Conservation (phyloP, 495 filamentous ascomycete genomes). For the Penicillium antarcticum region DNA sequence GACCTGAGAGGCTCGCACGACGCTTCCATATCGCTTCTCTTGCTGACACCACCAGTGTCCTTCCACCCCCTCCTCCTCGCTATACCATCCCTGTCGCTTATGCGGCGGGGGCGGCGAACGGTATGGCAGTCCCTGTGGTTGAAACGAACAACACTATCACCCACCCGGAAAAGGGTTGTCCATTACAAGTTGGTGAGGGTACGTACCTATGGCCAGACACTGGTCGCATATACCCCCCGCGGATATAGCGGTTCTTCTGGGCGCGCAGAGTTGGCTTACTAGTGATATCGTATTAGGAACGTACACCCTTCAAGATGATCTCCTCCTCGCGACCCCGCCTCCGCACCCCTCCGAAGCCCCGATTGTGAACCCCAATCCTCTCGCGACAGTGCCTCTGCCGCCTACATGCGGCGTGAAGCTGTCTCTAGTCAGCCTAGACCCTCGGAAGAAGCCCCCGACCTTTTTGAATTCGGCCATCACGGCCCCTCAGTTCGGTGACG, state of each 20-base stretch:
- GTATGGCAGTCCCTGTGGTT: slow-evolving; percentile 65
- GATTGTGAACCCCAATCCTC: slow-evolving; percentile 78
- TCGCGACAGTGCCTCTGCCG: slow-evolving; percentile 76
- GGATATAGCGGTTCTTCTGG: neutral
- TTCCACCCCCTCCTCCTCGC: slow-evolving; percentile 81
- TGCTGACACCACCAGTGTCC: slow-evolving; percentile 52
- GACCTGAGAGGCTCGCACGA: neutral
- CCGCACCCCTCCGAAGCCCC: slow-evolving; percentile 93
- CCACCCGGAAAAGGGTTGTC: slow-evolving; percentile 66
- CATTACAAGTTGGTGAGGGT: slow-evolving; percentile 93
- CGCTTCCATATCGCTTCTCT: neutral
- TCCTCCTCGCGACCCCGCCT: slow-evolving; percentile 89
- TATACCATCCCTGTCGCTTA: slow-evolving; percentile 68
- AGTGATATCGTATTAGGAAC: slow-evolving; percentile 55
- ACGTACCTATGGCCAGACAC: neutral
- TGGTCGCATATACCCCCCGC: slow-evolving; percentile 5
- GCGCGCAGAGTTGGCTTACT: slow-evolving; percentile 13
- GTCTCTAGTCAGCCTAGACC: slow-evolving; percentile 67
- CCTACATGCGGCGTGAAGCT: slow-evolving; percentile 85
- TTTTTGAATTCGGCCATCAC: slow-evolving; percentile 36
- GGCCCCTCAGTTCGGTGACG: slow-evolving; percentile 80
- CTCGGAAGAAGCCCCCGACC: slow-evolving; percentile 54
- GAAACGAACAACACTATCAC: slow-evolving; percentile 89
- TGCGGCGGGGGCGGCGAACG: slow-evolving; percentile 60
- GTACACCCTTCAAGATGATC: slow-evolving; percentile 82